Conservation (phyloP, 768 basidiomycete species). For the Tricholoma terreum region DNA sequence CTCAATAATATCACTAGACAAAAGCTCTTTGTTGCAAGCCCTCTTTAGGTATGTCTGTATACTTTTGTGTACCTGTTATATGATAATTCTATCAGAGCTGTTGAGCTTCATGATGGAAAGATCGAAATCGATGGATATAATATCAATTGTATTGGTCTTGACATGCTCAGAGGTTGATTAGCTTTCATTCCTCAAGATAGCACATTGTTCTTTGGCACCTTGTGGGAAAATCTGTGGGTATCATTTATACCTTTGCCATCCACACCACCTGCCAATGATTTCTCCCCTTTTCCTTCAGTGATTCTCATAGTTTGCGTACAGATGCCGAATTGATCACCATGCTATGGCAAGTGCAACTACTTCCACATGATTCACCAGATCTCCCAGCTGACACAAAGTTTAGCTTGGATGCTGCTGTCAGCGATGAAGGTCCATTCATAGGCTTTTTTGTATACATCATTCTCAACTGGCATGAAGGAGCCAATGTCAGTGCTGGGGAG, state of each 20-base stretch:
- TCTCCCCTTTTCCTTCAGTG: slow-evolving; percentile 30
- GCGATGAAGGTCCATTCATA: slow-evolving; percentile 53
- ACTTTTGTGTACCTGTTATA: not conserved
- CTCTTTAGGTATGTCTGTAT: slow-evolving; percentile 42
- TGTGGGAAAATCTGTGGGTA: slow-evolving; percentile 40
- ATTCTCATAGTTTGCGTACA: slow-evolving; percentile 49
- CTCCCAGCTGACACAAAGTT: slow-evolving; percentile 59
- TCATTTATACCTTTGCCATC: not conserved
- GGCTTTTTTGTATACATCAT: too few species aligned
- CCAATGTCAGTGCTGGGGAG: slow-evolving; percentile 65
- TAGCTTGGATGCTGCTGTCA: slow-evolving; percentile 56
- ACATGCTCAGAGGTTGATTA: slow-evolving; percentile 49
- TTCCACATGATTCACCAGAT: slow-evolving; percentile 43
- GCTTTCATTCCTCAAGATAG: slow-evolving; percentile 69
- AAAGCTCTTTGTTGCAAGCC: slow-evolving; percentile 56
- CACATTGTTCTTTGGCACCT: slow-evolving; percentile 44
- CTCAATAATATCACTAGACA: slow-evolving; percentile 29
- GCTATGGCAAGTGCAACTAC: slow-evolving; percentile 57
- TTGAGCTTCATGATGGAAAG: slow-evolving; percentile 55
- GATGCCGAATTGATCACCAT: slow-evolving; percentile 63
- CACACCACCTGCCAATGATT: not conserved
- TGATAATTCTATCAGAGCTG: slow-evolving; percentile 37
- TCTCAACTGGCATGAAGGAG: slow-evolving; percentile 31
- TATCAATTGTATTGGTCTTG: slow-evolving; percentile 49
- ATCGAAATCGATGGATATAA: slow-evolving; percentile 58